Percentiles rank a stretch among this genome's conserved stretches.
Conservation (phyloP, 2,329 filamentous ascomycete genomes). For the Colletotrichum sp. region DNA sequence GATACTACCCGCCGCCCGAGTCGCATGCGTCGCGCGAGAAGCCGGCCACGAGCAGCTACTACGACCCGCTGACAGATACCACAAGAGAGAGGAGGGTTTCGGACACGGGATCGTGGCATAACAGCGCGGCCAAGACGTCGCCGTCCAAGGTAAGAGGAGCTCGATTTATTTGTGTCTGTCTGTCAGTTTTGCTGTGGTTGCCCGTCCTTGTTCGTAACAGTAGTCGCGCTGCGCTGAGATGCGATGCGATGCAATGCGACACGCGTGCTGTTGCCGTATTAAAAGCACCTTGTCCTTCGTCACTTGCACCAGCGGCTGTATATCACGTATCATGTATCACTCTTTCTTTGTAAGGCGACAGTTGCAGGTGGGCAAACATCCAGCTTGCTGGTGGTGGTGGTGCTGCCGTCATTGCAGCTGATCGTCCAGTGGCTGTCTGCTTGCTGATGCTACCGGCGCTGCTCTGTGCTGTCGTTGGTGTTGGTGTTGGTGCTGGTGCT, state of each 20-base stretch:
- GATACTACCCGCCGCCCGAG: slow-evolving; percentile 42
- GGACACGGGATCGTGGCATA: slow-evolving; percentile 48
- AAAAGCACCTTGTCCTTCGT: neutral
- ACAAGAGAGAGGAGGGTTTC: slow-evolving; percentile 51
- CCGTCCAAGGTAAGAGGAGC: slow-evolving; percentile 51
- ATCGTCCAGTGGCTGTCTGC: neutral
- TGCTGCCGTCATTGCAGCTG: slow-evolving; percentile 4
- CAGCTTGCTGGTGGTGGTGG: neutral
- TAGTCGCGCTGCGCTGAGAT: neutral
- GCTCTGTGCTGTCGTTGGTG: neutral
- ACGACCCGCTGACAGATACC: slow-evolving; percentile 59
- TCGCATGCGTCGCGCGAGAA: slow-evolving; percentile 42
- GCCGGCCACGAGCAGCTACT: slow-evolving; percentile 50
- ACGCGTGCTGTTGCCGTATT: neutral
- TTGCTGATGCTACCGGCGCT: neutral
- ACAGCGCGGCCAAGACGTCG: slow-evolving; percentile 45
- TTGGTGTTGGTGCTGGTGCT: neutral
- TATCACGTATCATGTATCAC: slow-evolving; percentile 1
- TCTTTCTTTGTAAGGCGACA: neutral
- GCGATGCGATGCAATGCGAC: neutral
- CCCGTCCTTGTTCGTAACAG: neutral
- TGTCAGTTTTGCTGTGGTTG: neutral
- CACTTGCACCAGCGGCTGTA: neutral
- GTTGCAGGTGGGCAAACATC: neutral
- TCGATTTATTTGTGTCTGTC: slow-evolving; percentile 11